These are phyloP conservation scores for Phytophthora macrochlamydospora DNA, from an alignment of 352 stramenopile species.

Conservation along the genomic window DNA sequence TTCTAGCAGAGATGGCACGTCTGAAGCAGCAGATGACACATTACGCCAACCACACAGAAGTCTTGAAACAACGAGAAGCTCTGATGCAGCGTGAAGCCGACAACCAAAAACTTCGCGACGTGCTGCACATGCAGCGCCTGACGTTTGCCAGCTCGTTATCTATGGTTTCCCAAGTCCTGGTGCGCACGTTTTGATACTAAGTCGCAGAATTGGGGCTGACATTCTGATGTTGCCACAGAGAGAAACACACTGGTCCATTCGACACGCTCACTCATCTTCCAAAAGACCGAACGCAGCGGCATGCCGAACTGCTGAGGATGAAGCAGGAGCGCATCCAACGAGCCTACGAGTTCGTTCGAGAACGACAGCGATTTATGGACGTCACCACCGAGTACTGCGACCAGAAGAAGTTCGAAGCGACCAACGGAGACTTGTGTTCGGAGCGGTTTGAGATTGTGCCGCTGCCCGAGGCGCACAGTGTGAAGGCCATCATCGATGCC, in stretches of 20 bases:
- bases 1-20: constrained; percentile 20
- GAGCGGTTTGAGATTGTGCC: constrained; percentile 51
- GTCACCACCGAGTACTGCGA: constrained; percentile 31
- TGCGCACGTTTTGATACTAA: constrained; percentile 7
- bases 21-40: constrained; percentile 18
- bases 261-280: constrained; percentile 23
- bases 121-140: constrained; percentile 27
- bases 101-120: constrained; percentile 20
- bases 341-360: constrained; percentile 30
- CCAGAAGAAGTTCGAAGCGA: constrained; percentile 44
- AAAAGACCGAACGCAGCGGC: constrained; percentile 10
- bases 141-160: constrained; percentile 26
- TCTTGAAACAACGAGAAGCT: constrained; percentile 9
- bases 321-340: constrained; percentile 30
- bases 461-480: constrained; percentile 25
- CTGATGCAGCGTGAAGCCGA: constrained; percentile 14
- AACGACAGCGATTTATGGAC: constrained; percentile 35
- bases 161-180: constrained; percentile 24
- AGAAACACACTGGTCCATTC: constrained; percentile 28
- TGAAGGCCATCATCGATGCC: constrained; percentile 46
- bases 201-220: neutral
- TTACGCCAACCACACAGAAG: constrained; percentile 11
- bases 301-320: constrained; percentile 22
- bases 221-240: constrained; percentile 8
- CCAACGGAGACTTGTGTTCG: constrained; percentile 35